These are phyloP conservation scores for Acmispon strigosus DNA, from an alignment of 306 rosid species.

Conservation along the genomic window DNA sequence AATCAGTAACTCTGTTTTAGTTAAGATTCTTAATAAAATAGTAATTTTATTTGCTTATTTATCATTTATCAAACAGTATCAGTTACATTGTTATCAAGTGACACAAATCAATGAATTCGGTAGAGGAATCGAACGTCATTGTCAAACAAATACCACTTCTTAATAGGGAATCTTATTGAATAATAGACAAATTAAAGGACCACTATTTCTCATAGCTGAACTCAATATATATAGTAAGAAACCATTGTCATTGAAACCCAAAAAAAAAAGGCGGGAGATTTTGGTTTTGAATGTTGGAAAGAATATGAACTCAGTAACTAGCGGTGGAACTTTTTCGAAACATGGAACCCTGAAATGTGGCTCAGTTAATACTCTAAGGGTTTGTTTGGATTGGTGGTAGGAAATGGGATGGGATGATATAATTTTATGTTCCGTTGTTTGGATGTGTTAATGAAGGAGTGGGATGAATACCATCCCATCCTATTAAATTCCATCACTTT, in stretches of 20 bases:
- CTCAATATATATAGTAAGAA: not conserved
- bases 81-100: not conserved
- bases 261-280: conserved; percentile 21
- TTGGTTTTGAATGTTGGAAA: not conserved
- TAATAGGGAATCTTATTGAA: not conserved
- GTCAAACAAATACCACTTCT: not conserved
- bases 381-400: too few species aligned
- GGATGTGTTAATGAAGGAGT: too few species aligned
- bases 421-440: too few species aligned
- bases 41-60: not conserved
- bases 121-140: not conserved
- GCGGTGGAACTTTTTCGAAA: too few species aligned
- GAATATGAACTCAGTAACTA: too few species aligned
- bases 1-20: conserved; percentile 15
- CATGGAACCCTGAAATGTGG: too few species aligned
- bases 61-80: not conserved
- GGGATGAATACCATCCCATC: too few species aligned
- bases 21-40: conserved; percentile 8
- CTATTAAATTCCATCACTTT: too few species aligned
- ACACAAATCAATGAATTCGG: not conserved
- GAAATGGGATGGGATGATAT: too few species aligned
- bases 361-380: too few species aligned
- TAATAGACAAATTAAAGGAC: not conserved
- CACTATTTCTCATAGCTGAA: not conserved
- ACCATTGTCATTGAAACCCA: not conserved